Evolutionary conservation across 208 protist genomes (phyloP).

Genomic region (Angomonas desouzai): DNA sequence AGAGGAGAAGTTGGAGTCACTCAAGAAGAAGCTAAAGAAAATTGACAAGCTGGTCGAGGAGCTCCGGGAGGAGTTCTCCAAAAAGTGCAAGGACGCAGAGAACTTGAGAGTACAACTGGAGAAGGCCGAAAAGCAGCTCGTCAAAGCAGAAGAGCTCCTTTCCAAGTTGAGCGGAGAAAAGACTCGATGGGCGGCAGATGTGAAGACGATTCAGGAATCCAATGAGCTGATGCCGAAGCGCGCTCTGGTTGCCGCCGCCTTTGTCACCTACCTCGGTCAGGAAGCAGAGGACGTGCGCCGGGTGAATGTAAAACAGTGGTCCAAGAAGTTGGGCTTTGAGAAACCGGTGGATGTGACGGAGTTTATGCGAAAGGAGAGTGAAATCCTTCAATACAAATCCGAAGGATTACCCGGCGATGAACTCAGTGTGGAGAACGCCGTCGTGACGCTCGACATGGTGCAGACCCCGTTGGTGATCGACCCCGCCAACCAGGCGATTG

Average conservation of each 20-base stretch:
- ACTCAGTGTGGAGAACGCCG: constrained; percentile 95
- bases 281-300: constrained; percentile 83
- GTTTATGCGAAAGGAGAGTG: constrained; percentile 93
- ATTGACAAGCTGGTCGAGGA: constrained; percentile 85
- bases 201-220: constrained; percentile 50
- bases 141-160: constrained; percentile 90
- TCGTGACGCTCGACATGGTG: constrained; percentile 89
- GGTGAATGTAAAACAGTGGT: constrained; percentile 77
- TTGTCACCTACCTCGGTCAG: constrained; percentile 91
- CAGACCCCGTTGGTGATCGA: constrained; percentile 95
- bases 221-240: constrained; percentile 78
- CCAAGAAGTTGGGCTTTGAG: constrained; percentile 41
- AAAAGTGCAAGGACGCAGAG: constrained; percentile 94
- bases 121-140: constrained; percentile 88
- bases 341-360: constrained; percentile 36
- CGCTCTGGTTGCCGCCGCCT: constrained; percentile 84
- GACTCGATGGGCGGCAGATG: constrained; percentile 90
- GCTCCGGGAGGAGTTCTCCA: constrained; percentile 75
- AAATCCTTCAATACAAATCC: constrained; percentile 94
- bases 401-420: constrained; percentile 94
- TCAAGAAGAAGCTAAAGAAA: constrained; percentile 83
- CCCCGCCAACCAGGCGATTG: constrained; percentile 90
- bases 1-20: constrained; percentile 68
- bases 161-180: constrained; percentile 95
- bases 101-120: constrained; percentile 78